Evolutionary conservation across 441 rosid species (phyloP).

Genomic region (Codiaeum variegatum): DNA sequence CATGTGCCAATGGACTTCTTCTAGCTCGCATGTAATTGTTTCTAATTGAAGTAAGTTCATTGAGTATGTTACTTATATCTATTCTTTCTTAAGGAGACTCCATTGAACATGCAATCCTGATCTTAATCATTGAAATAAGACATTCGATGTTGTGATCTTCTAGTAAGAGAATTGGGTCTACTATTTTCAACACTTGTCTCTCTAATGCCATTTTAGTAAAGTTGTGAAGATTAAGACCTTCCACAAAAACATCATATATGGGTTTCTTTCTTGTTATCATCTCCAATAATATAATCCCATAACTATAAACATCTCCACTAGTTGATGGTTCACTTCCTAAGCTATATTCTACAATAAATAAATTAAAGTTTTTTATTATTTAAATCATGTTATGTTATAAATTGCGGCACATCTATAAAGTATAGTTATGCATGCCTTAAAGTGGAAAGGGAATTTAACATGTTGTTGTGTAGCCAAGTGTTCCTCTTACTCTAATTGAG

Average conservation of each 20-base stretch:
- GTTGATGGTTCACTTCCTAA: conserved; percentile 12
- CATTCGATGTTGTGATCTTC: not conserved
- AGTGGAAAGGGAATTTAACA: too few species aligned
- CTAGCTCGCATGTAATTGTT: not conserved
- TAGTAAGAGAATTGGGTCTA: not conserved
- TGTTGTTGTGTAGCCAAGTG: too few species aligned
- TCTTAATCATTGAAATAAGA: not conserved
- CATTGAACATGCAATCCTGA: conserved; percentile 14
- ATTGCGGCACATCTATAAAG: too few species aligned
- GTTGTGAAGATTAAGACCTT: conserved; percentile 2
- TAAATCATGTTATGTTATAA: too few species aligned
- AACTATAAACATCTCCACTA: conserved; percentile 13
- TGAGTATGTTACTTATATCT: not conserved
- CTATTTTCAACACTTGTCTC: not conserved
- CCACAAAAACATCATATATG: not conserved
- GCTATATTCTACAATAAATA: conserved; percentile 1
- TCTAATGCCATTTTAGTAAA: conserved; percentile 4
- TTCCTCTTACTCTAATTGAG: too few species aligned
- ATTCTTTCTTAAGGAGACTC: conserved; percentile 12
- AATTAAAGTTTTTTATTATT: not conserved
- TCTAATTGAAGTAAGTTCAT: not conserved
- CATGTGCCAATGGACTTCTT: not conserved
- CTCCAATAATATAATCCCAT: conserved; percentile 11
- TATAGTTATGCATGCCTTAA: too few species aligned
- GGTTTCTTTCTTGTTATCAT: conserved; percentile 10